phyloP scores from a whole-genome alignment of 164 flowering plant genomes.

The Malania oleifera region DNA sequence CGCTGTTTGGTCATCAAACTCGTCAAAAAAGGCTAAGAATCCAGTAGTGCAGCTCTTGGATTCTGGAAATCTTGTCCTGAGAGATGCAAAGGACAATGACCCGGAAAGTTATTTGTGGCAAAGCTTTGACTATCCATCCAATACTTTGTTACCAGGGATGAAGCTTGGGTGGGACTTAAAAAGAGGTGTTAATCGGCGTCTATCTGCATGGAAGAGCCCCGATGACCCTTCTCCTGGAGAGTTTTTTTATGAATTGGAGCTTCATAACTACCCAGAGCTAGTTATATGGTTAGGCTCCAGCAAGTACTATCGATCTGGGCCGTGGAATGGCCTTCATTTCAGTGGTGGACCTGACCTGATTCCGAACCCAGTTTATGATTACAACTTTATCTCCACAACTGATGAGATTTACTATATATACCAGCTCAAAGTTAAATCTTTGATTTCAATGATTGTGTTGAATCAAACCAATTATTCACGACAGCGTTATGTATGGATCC shows the following conservation, averaged over 20 bases:
- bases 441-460: no score
- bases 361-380: no score
- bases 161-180: conserved; percentile 15
- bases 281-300: conserved; percentile 6
- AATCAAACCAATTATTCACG: no score
- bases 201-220: conserved; percentile 29
- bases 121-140: conserved; percentile 22
- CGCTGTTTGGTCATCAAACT: conserved; percentile 10
- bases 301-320: conserved; percentile 25
- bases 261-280: conserved; percentile 19
- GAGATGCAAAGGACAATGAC: neutral
- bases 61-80: conserved; percentile 20
- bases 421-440: no score
- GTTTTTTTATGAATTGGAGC: conserved; percentile 16
- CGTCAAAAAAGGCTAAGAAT: neutral
- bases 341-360: conserved; percentile 19
- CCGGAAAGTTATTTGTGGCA: conserved; percentile 14
- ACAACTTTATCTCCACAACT: no score
- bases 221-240: conserved; percentile 30
- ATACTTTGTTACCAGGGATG: conserved; percentile 20
- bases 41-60: conserved; percentile 11
- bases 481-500: neutral
- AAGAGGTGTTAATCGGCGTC: neutral
- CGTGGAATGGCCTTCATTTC: conserved; percentile 47
- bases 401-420: no score